Conservation (phyloP, 2,329 filamentous ascomycete genomes). For the Ceratocystis lukuohia region DNA sequence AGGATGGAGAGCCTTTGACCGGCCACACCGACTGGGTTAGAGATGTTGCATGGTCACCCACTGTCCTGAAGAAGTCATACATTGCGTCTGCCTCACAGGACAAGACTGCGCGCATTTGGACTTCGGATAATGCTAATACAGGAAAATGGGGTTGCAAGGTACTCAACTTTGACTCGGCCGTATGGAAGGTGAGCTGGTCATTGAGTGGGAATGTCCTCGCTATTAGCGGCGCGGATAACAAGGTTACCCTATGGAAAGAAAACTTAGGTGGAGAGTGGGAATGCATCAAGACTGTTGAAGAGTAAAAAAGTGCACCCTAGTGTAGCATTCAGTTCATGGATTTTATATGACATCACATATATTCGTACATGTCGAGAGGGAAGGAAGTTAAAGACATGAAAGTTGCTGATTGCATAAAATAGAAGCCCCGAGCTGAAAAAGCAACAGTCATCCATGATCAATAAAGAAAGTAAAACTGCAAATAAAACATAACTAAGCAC, state of each 20-base stretch:
- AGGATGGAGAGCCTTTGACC: slow-evolving; percentile 49
- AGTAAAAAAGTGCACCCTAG: slow-evolving; percentile 35
- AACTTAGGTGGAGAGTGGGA: slow-evolving; percentile 95
- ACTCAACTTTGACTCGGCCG: slow-evolving; percentile 72
- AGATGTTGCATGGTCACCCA: slow-evolving; percentile 94
- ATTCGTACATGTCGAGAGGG: background rate
- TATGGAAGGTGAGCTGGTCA: slow-evolving; percentile 97
- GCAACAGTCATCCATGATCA: too few species aligned
- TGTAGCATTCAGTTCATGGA: background rate
- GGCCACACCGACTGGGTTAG: slow-evolving; percentile 95
- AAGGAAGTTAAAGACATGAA: too few species aligned
- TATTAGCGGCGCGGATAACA: slow-evolving; percentile 87
- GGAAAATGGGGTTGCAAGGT: slow-evolving; percentile 75
- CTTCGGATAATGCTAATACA: slow-evolving; percentile 46
- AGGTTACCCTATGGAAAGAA: slow-evolving; percentile 97
- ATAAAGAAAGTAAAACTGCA: background rate
- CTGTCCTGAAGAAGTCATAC: slow-evolving; percentile 87
- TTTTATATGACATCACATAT: slow-evolving; percentile 1
- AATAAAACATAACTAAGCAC: background rate
- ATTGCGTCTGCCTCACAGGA: slow-evolving; percentile 93
- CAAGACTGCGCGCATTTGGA: slow-evolving; percentile 97
- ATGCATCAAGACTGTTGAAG: slow-evolving; percentile 90
- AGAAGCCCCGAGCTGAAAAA: too few species aligned
- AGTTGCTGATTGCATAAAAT: too few species aligned
- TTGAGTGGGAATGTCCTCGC: slow-evolving; percentile 92